Percentiles rank a stretch among this genome's conserved stretches.
Conservation (phyloP, 805 yeast species). For the Kodamaea restingae region DNA sequence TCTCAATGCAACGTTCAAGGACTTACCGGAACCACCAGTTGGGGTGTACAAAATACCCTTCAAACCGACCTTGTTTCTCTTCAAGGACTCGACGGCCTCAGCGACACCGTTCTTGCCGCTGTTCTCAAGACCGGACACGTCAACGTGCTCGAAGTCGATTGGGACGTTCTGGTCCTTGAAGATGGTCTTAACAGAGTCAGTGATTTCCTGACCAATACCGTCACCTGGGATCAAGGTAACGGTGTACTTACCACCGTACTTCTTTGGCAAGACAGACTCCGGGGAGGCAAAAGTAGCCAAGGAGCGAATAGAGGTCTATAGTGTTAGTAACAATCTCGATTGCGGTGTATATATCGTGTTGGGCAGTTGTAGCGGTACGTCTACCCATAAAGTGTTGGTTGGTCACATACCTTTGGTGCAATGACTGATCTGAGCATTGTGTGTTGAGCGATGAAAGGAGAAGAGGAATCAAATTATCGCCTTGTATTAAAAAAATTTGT, state of each 20-base stretch:
- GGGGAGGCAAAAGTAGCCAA: conserved; percentile 59
- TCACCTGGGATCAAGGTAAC: conserved; percentile 97
- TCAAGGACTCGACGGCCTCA: conserved; percentile 84
- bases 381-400: background rate
- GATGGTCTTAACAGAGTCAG: conserved; percentile 88
- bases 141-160: conserved; percentile 78
- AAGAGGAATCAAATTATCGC: conserved; percentile 8
- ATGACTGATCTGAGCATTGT: conserved; percentile 21
- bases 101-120: conserved; percentile 55
- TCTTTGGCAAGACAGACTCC: conserved; percentile 71
- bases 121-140: conserved; percentile 45
- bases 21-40: conserved; percentile 68
- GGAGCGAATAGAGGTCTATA: conserved; percentile 33
- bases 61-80: conserved; percentile 94
- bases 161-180: conserved; percentile 87
- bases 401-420: conserved; percentile 19
- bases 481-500: conserved; percentile 7
- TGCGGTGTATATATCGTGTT: too few relatives aligned
- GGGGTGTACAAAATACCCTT: conserved; percentile 96
- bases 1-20: conserved; percentile 93
- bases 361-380: too few relatives aligned
- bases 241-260: conserved; percentile 91
- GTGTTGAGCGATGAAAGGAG: conserved; percentile 5
- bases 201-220: conserved; percentile 95
- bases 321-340: conserved; percentile 21